phyloP scores from a whole-genome alignment of 495 filamentous ascomycete genomes.

The Opeltia flavorubescens region DNA sequence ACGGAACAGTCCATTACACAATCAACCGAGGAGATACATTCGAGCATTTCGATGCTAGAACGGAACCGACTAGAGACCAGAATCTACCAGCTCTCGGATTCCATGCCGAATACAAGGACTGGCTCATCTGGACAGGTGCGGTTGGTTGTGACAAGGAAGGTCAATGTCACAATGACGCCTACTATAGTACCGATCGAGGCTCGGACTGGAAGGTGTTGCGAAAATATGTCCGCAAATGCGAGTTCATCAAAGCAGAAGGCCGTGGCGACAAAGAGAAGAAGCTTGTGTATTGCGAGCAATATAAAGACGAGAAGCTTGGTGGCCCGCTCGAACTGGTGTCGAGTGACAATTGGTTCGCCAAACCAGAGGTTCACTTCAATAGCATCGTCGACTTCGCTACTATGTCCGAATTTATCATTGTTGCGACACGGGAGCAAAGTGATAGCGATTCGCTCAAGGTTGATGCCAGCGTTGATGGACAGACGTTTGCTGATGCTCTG shows the following conservation, averaged over 20 bases:
- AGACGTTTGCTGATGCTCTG: slow-evolving; percentile 62
- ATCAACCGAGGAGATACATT: slow-evolving; percentile 57
- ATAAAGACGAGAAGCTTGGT: slow-evolving; percentile 41
- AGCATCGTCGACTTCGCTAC: slow-evolving; percentile 76
- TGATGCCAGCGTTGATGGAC: slow-evolving; percentile 70
- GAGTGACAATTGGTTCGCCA: slow-evolving; percentile 61
- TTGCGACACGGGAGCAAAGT: slow-evolving; percentile 52
- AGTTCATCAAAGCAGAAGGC: slow-evolving; percentile 60
- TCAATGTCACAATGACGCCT: slow-evolving; percentile 57
- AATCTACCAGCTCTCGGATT: slow-evolving; percentile 46
- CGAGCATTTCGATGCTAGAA: slow-evolving; percentile 48
- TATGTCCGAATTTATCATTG: slow-evolving; percentile 90
- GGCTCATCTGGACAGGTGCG: slow-evolving; percentile 80
- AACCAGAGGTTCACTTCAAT: slow-evolving; percentile 38
- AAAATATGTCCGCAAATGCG: slow-evolving; percentile 58
- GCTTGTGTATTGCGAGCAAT: slow-evolving; percentile 71
- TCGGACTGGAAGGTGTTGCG: slow-evolving; percentile 57
- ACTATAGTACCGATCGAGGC: slow-evolving; percentile 58
- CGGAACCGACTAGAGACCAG: slow-evolving; percentile 26
- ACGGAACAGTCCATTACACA: slow-evolving; percentile 59
- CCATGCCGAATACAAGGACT: slow-evolving; percentile 67
- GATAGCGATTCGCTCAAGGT: slow-evolving; percentile 57
- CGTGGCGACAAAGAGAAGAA: slow-evolving; percentile 42
- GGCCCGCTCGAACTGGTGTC: slow-evolving; percentile 55
- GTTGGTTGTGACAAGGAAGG: slow-evolving; percentile 34